Base-by-base conservation (phyloP, 345 rosid species). In the Durio zibethinus region DNA sequence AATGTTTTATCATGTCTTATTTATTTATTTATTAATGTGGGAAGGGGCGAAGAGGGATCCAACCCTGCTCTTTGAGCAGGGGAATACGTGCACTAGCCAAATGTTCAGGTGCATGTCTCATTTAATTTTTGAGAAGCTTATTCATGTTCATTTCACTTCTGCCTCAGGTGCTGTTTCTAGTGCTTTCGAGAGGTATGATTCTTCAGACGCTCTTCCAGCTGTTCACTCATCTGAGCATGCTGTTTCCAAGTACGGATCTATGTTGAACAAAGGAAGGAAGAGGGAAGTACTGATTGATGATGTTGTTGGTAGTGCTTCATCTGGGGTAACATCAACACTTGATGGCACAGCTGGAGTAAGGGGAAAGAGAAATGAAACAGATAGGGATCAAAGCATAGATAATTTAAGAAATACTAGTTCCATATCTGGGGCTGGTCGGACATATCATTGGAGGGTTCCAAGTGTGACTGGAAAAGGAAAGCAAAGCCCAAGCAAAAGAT, bases 81-180 rank as follows among this genome's bases (percentile, higher is more conserved):
- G 72, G 33, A 23, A 20, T 40, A 65, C 12, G 20, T 35, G 47
- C 69, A 3, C 7, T 1, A 64, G 45, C 21, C 48, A 38, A 10
- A n/a, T 65, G 70, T 45, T 38, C 10, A 6, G 27, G 15, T 42
- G 47, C 48, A 38, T 77, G 47, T 45, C 54, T 35, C 38, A 16
- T 65, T 18, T 53, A 50, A 47, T 40, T 52, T 27, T 33, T 9
- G 36, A 53, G 67, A 15, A 1, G 68, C 42, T 40, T 77, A 27
- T 38, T 68, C 45, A 71, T 77, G 25, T 67, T 77, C 12, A 31
- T 56, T 76, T 47, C 27, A 77, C 54, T 69, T 36, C 79, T 80
- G 83, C 42, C 35, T 53, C 88, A 93, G 99, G 93, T 81, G 92
- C 90, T 64, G 86, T 87, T 65, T 91, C 95, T 18, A 89, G 97